Percentiles rank a stretch among this genome's conserved stretches.
Conservation (phyloP, 2,329 filamentous ascomycete species). For the Aspergillus flavus region DNA sequence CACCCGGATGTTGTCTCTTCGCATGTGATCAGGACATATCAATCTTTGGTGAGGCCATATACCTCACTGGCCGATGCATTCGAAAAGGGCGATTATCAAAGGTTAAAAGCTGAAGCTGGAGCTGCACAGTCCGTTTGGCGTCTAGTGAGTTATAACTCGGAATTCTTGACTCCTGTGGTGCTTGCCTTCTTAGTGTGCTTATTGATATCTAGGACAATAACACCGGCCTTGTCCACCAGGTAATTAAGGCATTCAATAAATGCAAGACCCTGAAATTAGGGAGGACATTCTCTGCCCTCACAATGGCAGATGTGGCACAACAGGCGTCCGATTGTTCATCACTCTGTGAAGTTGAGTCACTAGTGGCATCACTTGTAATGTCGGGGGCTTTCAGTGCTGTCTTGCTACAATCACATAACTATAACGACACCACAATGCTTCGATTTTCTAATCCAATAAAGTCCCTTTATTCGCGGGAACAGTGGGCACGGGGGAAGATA, state of each 20-base stretch:
- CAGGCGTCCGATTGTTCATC: conserved; percentile 32
- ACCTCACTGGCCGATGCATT: conserved; percentile 71
- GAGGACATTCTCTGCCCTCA: conserved; percentile 68
- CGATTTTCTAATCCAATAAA: conserved; percentile 51
- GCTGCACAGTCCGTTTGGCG: conserved; percentile 63
- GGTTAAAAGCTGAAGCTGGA: conserved; percentile 66
- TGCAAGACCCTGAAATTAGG: conserved; percentile 75
- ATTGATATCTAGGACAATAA: conserved; percentile 65
- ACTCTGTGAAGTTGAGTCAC: conserved; percentile 34
- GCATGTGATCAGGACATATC: conserved; percentile 59
- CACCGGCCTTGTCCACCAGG: conserved; percentile 67
- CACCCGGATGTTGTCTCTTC: conserved; percentile 61
- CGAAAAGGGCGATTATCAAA: conserved; percentile 57
- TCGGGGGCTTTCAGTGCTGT: conserved; percentile 54
- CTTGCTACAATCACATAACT: conserved; percentile 47
- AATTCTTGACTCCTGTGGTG: too few species aligned
- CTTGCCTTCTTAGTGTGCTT: conserved; percentile 2
- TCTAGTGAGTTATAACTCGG: conserved; percentile 46
- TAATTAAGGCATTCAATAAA: conserved; percentile 70
- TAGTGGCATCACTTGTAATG: conserved; percentile 51
- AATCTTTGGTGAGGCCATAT: conserved; percentile 68
- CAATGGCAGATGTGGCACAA: conserved; percentile 52
- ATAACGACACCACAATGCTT: conserved; percentile 49
- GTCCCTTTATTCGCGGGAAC: conserved; percentile 40
- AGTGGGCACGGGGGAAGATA: conserved; percentile 45